Evolutionary conservation across 208 protist species (phyloP).

Genomic region (Trypanosomatidae sp.): DNA sequence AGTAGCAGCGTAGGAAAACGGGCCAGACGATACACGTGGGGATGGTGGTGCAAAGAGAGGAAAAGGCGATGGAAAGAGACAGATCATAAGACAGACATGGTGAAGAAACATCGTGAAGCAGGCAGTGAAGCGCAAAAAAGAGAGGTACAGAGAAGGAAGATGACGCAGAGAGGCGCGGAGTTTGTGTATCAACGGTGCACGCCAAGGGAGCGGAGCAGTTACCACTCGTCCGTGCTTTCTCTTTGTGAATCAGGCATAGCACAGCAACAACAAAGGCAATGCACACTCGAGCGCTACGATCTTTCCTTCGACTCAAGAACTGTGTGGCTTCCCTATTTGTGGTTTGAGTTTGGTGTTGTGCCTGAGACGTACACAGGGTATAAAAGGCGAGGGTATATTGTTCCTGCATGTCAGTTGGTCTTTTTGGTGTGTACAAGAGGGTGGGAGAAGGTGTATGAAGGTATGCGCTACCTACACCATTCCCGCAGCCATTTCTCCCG

Average conservation of each 20-base stretch:
- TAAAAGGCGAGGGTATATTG: not conserved
- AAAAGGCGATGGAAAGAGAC: constrained; percentile 8
- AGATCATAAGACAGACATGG: not conserved
- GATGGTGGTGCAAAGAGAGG: no score
- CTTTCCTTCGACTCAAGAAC: not conserved
- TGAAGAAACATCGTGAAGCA: not conserved
- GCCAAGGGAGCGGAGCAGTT: not conserved
- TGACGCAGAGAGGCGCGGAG: not conserved
- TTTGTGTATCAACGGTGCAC: not conserved
- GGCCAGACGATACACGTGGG: not conserved
- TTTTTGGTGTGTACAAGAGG: not conserved
- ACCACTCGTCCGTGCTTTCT: not conserved
- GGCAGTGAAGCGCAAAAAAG: constrained; percentile 1
- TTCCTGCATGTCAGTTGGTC: not conserved
- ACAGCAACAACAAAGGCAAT: not conserved
- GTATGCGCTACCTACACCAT: not conserved
- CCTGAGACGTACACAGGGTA: not conserved
- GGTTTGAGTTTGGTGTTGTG: not conserved
- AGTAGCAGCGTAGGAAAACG: not conserved
- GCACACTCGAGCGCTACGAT: not conserved
- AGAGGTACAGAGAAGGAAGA: constrained; percentile 5
- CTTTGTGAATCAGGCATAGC: not conserved
- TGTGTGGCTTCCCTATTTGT: not conserved
- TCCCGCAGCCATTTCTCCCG: not conserved
- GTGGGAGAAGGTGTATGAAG: not conserved